Base-by-base conservation (phyloP, 176 grass and related monocot species). In the Themeda triandra region DNA sequence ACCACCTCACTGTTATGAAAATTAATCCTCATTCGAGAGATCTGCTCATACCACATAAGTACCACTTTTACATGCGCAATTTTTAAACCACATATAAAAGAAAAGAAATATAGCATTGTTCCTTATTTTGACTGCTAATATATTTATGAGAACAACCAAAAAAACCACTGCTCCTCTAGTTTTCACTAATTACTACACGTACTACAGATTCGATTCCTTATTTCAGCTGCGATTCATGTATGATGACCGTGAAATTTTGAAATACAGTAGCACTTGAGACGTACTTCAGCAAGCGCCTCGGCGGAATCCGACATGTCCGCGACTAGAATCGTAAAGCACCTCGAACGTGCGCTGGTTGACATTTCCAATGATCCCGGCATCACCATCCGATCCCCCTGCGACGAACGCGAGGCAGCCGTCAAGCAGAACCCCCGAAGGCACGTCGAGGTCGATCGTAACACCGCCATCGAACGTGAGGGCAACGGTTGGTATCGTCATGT, bases 281-380 rank as follows among this genome's bases (percentile, higher is more conserved):
- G 19, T 15, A 4, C 4, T 44, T 75, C 41, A 40, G 54, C 91
- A 97, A 3, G 77, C 86, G 32, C 87, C 89, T 0, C 85, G 4
- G 8, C 87, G 73, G 60, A 97, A 93, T 6, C 91, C 91, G 21
- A 93, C 82, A 5, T 37, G 80, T 12, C 84, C 78, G 17, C 39
- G 10, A 15, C 36, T 28, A 14, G 37, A 46, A 80, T 96, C 91
- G 59, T 90, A 93, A 10, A 93, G 28, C 41, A 93, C 86, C 68
- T 91, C 86, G 8, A 93, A 77, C 35, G 59, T 93, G 39, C 87
- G 90, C 70, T 93, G 91, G 18, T 96, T 92, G 46, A 97, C 86
- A 6, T 91, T 97, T n/a, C 94, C 91, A 10, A 93, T 76, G 40
- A 97, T 86, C 19, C 81, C 82, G 5, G 13, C 4, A 6, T 39